phyloP scores from a whole-genome alignment of 805 yeast genomes.

The fission yeast (Schizosaccharomyces pombe) region ASM294v3 CU329670.1:3275501-3276000 shows the following conservation, averaged over 20 bases:
- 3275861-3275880: slow-evolving; percentile 56
- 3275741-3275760: slow-evolving; percentile 90
- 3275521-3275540: slow-evolving; percentile 95
- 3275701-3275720: slow-evolving; percentile 45
- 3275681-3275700: slow-evolving; percentile 47
- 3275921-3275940: slow-evolving; percentile 31
- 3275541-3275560: slow-evolving; percentile 72
- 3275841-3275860: slow-evolving; percentile 74
- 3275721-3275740: slow-evolving; percentile 55
- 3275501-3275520: slow-evolving; percentile 57
- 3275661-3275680: slow-evolving; percentile 59
- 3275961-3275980: not conserved
- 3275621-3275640: slow-evolving; percentile 90
- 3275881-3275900: not conserved
- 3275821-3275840: slow-evolving; percentile 36
- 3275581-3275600: slow-evolving; percentile 72
- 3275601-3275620: slow-evolving; percentile 41
- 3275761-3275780: slow-evolving; percentile 70
- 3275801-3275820: slow-evolving; percentile 23
- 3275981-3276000: not conserved
- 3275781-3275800: slow-evolving; percentile 9
- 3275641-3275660: slow-evolving; percentile 93
- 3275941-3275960: not conserved
- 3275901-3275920: not conserved
- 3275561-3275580: slow-evolving; percentile 13